These are phyloP conservation scores for Rhodotorula graminis DNA, from an alignment of 768 basidiomycete species.

Conservation along the genomic window DNA sequence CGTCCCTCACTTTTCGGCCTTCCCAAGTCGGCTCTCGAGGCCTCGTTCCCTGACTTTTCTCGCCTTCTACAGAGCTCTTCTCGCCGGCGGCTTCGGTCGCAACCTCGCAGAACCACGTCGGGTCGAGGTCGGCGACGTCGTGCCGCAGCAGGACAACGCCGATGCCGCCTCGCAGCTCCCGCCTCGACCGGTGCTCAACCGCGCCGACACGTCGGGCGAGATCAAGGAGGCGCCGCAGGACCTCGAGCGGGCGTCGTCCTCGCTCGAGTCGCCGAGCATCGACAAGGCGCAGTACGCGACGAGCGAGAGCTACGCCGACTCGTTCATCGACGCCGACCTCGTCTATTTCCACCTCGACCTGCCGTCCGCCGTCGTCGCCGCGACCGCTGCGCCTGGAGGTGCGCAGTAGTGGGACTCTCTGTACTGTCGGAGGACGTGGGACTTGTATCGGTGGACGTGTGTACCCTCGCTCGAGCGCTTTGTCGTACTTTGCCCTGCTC, in stretches of 20 bases:
- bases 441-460: no score
- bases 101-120: conserved; percentile 53
- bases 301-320: background rate
- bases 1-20: background rate
- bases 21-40: background rate
- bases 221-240: conserved; percentile 25
- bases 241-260: background rate
- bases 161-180: conserved; percentile 3
- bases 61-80: conserved; percentile 53
- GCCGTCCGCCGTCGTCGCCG: conserved; percentile 63
- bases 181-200: conserved; percentile 1
- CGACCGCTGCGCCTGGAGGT: conserved; percentile 51
- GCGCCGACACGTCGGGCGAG: conserved; percentile 1
- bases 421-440: background rate
- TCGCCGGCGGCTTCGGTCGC: conserved; percentile 84
- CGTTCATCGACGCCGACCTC: conserved; percentile 6
- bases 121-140: conserved; percentile 71
- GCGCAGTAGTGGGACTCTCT: background rate
- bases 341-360: conserved; percentile 82
- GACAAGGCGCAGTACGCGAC: conserved; percentile 1
- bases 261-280: background rate
- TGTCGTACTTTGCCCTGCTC: no score
- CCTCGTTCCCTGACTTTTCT: background rate
- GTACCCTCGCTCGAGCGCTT: no score
- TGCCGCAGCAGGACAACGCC: conserved; percentile 50